Percentiles rank a stretch among this genome's conserved stretches.
Evolutionary conservation across 2,329 filamentous ascomycete species (phyloP).

Genomic region (Ceratocystis huliohia): DNA sequence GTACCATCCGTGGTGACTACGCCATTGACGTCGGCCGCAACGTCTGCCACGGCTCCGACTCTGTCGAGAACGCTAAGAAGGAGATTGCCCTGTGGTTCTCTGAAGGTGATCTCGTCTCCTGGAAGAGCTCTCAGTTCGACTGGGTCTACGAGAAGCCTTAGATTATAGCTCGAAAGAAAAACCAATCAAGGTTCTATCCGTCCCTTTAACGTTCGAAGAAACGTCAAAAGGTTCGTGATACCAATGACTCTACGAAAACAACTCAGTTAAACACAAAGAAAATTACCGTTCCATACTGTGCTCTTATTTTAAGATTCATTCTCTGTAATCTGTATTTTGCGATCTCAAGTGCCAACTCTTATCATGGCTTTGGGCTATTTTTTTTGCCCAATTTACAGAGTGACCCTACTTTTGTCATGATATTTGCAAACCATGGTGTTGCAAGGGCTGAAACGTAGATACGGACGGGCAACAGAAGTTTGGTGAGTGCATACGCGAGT

Average conservation of each 20-base stretch:
- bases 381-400: background rate
- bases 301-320: background rate
- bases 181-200: conserved; percentile 4
- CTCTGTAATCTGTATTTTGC: background rate
- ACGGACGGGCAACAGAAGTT: conserved; percentile 65
- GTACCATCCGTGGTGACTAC: conserved; percentile 94
- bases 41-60: conserved; percentile 99
- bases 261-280: conserved; percentile 16
- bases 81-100: conserved; percentile 99
- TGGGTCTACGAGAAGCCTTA: conserved; percentile 94
- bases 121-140: conserved; percentile 71
- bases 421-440: conserved; percentile 79
- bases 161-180: conserved; percentile 22
- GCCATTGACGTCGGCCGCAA: conserved; percentile 79
- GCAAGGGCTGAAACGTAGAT: conserved; percentile 71
- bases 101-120: conserved; percentile 69
- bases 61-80: conserved; percentile 98
- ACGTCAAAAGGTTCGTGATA: background rate
- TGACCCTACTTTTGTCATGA: background rate
- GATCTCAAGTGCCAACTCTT: background rate
- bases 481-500: conserved; percentile 82
- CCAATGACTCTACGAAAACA: conserved; percentile 20
- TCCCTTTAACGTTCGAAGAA: background rate
- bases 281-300: background rate
- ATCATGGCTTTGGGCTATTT: background rate